Evolutionary conservation across 192 early-diverging fungal genomes (phyloP), one percentile per base, ranked within the genome.

Genomic region (Umbelopsis sp.): DNA sequence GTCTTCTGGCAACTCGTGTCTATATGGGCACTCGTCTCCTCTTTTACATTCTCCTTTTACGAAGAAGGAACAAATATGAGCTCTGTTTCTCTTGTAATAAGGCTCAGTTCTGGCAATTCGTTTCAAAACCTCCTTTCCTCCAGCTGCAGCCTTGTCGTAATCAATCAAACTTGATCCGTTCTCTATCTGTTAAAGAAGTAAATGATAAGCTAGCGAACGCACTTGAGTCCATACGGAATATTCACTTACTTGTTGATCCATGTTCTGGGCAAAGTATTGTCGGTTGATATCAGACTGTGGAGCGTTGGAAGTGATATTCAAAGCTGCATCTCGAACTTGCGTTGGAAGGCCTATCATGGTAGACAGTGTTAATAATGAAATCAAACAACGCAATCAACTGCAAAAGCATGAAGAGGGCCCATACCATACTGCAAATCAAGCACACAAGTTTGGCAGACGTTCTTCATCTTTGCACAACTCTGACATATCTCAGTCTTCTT

Each of bases 401-500:
- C 27, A 30, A 30, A 30, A 30, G 27, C 27, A 2, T 30, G 27
- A 30, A 30, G 27, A 30, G 1, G 21, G 2, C 25, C 46, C 23
- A 27, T 75, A 66, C 91, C 93, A 75, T 90, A 94, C 76, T 98
- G 92, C n/a, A 98, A 86, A 83, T 99, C 97, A 48, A 98, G 81
- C 18, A 98, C 82, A 75, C 98, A 99, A 8, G 96, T 96, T 74
- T 98, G 98, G 68, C 98, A 99, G 11, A 95, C 94, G 79, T 99
- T 98, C 82, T 99, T 99, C 72, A 98, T 84, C 77, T 98, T 97
- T 41, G 98, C 93, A 74, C 98, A 99, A 0, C 94, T 94, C 77
- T 96, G 92, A 69, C 98, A 99, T 66, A 98, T 93, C 77, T 99
- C 96, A 0, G 98, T 99, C 85, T 98, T 97, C 75, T 98, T 98